Evolutionary conservation across 768 basidiomycete species (phyloP), one percentile per base, ranked within the genome.

Genomic region (Gloeopeniophorella convolvens): DNA sequence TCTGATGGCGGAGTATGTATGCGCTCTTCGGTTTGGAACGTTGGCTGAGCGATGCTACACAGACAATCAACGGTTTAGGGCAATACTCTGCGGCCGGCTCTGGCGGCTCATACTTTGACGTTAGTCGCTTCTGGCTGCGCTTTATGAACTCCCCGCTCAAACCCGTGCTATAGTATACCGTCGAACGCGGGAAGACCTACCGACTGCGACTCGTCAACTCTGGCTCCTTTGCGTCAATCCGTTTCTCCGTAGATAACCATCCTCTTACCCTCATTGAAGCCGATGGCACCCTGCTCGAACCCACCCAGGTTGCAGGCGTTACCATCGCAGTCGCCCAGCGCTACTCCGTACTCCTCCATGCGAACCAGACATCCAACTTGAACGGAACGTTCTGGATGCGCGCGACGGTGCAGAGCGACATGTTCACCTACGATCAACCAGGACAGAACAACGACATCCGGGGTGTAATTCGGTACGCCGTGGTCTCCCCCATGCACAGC

Each of bases 181-280:
- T 75, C 43, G 59, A 70, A 44, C 61, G 67, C 20, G 64, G 67
- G 55, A 61, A 64, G 32, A 57, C 62, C 20, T 76, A 76, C 54
- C 77, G 77, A 44, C 59, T 78, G 20, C 74, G 77, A 37, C 54
- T 78, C 32, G 62, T 74, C 50, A 72, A 78, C 64, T 62, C 72
- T 32, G 77, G 72, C 27, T 66, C 73, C 5, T 74, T 78, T 60
- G 72, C 73, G 6, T 63, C 70, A 27, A 66, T 74, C 36, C 59
- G 67, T 30, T 73, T 77, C 62, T 70, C 70, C 11, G 63, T 79
- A 40, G 76, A 78, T 45, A 56, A 52, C 9, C 78, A 78, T 51
- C 60, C 65, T 1, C 69, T 78, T 26, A 68, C 68, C 5, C 66
- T 78, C 41, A 63, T 77, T 46, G 76, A 76, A 48, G 73, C 70